Percentiles rank a stretch among this genome's conserved stretches.
These are phyloP conservation scores for Calonectria pseudoreteaudii DNA, from an alignment of 2,329 filamentous ascomycete species.

Conservation along the genomic window DNA sequence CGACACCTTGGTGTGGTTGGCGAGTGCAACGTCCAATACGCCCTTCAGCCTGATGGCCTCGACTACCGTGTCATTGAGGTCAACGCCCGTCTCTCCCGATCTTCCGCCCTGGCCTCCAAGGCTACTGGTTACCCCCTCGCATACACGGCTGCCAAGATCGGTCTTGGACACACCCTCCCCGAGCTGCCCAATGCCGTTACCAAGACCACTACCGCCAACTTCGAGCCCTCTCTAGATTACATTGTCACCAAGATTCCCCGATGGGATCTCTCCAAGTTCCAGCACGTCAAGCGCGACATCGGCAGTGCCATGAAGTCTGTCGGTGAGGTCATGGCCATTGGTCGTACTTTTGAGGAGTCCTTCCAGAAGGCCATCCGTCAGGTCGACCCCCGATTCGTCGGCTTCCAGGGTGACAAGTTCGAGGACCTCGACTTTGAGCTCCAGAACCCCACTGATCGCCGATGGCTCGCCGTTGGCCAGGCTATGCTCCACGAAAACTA, in stretches of 20 bases:
- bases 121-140: conserved; percentile 97
- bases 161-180: conserved; percentile 92
- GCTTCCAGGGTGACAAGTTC: conserved; percentile 96
- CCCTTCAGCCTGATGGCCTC: conserved; percentile 93
- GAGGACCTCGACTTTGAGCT: conserved; percentile 92
- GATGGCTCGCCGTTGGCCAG: conserved; percentile 97
- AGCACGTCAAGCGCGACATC: conserved; percentile 97
- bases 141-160: conserved; percentile 98
- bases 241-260: conserved; percentile 98
- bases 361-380: conserved; percentile 99
- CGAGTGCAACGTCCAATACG: conserved; percentile 99
- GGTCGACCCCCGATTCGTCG: conserved; percentile 91
- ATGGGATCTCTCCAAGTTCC: conserved; percentile 99
- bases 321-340: conserved; percentile 99
- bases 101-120: conserved; percentile 96
- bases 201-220: conserved; percentile 98
- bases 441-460: conserved; percentile 92
- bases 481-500: conserved; percentile 98
- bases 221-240: conserved; percentile 97
- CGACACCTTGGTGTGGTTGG: conserved; percentile 96
- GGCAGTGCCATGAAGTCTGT: conserved; percentile 99
- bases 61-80: conserved; percentile 99
- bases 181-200: conserved; percentile 98
- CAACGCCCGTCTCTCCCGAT: conserved; percentile 97
- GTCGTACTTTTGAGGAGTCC: conserved; percentile 97